These are phyloP conservation scores for Pichia norvegensis DNA, from an alignment of 1,139 yeast species.

Conservation along the genomic window DNA sequence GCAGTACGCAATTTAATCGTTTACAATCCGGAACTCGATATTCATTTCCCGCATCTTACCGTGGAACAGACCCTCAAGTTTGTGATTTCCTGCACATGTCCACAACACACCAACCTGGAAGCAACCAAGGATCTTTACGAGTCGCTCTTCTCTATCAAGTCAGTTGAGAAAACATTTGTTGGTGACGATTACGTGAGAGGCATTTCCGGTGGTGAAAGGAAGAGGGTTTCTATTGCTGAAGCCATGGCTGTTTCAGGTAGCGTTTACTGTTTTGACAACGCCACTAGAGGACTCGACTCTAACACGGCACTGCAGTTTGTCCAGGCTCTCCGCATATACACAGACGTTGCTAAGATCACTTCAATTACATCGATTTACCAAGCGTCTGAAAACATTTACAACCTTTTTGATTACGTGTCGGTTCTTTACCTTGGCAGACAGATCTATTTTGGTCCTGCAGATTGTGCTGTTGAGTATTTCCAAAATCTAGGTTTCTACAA, in stretches of 20 bases:
- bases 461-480: slow-evolving; percentile 53
- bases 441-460: slow-evolving; percentile 61
- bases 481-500: slow-evolving; percentile 61
- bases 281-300: slow-evolving; percentile 69
- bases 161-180: slow-evolving; percentile 54
- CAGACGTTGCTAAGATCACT: slow-evolving; percentile 51
- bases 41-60: slow-evolving; percentile 38
- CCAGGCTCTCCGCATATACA: slow-evolving; percentile 56
- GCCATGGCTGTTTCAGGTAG: slow-evolving; percentile 52
- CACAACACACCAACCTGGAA: slow-evolving; percentile 33
- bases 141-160: slow-evolving; percentile 44
- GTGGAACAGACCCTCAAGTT: slow-evolving; percentile 40
- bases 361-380: slow-evolving; percentile 76
- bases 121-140: slow-evolving; percentile 42
- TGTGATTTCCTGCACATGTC: slow-evolving; percentile 38
- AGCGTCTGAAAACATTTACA: slow-evolving; percentile 72
- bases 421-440: slow-evolving; percentile 74
- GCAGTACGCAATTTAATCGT: slow-evolving; percentile 48
- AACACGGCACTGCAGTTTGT: slow-evolving; percentile 73
- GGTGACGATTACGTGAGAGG: slow-evolving; percentile 70
- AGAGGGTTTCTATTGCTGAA: slow-evolving; percentile 72
- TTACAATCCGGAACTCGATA: slow-evolving; percentile 38
- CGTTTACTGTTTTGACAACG: slow-evolving; percentile 65
- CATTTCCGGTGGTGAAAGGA: slow-evolving; percentile 77
- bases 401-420: slow-evolving; percentile 64